Evolutionary conservation across 1,284 basidiomycete genomes (phyloP).

Genomic region (Golubevia sp.): DNA sequence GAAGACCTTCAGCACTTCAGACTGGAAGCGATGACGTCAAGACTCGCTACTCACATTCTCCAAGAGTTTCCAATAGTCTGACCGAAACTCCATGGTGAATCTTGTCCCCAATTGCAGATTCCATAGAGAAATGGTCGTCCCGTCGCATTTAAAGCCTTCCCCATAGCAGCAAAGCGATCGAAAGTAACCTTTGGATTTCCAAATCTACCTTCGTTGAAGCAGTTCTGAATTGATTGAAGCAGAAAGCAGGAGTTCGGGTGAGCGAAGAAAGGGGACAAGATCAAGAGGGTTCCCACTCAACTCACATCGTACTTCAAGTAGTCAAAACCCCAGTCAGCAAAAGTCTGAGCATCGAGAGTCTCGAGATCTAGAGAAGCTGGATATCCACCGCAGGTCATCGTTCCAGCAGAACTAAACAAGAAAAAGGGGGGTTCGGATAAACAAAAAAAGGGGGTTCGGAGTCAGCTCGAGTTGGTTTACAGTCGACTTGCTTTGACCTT

Average conservation of each 20-base stretch:
- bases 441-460: too few relatives aligned
- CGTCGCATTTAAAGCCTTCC: slow-evolving; percentile 16
- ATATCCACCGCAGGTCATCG: slow-evolving; percentile 18
- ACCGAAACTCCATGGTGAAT: slow-evolving; percentile 23
- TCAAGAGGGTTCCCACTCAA: too few relatives aligned
- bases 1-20: too few relatives aligned
- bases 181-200: slow-evolving; percentile 8
- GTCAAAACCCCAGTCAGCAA: not conserved
- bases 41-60: slow-evolving; percentile 11
- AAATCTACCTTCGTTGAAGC: slow-evolving; percentile 7
- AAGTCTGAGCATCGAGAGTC: slow-evolving; percentile 14
- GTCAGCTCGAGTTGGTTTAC: too few relatives aligned
- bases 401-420: slow-evolving; percentile 13
- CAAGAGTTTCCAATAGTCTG: slow-evolving; percentile 15
- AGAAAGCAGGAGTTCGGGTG: not conserved
- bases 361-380: slow-evolving; percentile 23
- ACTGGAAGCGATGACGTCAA: too few relatives aligned
- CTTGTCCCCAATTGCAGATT: slow-evolving; percentile 27
- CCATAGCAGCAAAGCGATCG: slow-evolving; percentile 16
- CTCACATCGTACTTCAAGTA: not conserved
- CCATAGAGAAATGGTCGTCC: slow-evolving; percentile 18
- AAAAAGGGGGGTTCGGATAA: not conserved
- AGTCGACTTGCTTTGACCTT: too few relatives aligned
- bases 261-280: too few relatives aligned
- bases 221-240: too few relatives aligned